Base-by-base conservation (phyloP, 1,139 yeast species). In the Suhomyces coccinellae region DNA sequence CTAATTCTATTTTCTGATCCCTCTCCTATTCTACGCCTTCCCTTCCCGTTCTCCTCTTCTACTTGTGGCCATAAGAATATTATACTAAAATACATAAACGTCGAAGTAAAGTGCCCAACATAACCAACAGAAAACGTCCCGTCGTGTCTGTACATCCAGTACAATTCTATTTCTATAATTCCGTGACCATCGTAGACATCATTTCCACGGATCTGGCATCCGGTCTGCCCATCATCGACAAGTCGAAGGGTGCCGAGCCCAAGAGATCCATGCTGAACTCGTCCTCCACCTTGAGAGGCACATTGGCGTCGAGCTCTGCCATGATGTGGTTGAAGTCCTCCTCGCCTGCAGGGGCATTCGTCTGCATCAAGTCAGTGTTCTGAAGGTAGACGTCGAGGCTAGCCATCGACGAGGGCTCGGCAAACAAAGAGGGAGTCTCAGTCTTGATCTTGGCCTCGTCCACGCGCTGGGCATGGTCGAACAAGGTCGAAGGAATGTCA, bases 401-500 rank as follows among this genome's bases (percentile, higher is more conserved):
- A 10, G 20, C 40, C 8, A 20, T 20, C 8, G 24, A 20, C 8
- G 24, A 5, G 24, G 24, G 24, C 24, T 20, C 24, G 8, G 8
- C 24, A 20, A 20, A 20, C 24, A 20, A 7, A 7, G 24, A 20
- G 8, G 24, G 8, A 7, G 24, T 12, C 22, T 42, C 46, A 12
- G 31, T 31, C 35, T 36, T 36, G 29, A 45, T 24, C 12, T 24
- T 27, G 14, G 22, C 24, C 12, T 40, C 33, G 20, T 46, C 47
- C 24, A 44, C 11, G 24, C 45, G 42, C 22, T 44, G 46, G 16
- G 42, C 16, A 34, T 49, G 50, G 9, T 43, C 43, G 33, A 51
- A 51, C 15, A 48, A 36, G 0, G 48, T 42, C 26, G 44, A 15
- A 20, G 48, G 45, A 3, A 33, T 7, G 16, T 45, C 48, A 37